Evolutionary conservation across 2,329 filamentous ascomycete species (phyloP).

Genomic region (Ceratocystis cacaofunesta): DNA sequence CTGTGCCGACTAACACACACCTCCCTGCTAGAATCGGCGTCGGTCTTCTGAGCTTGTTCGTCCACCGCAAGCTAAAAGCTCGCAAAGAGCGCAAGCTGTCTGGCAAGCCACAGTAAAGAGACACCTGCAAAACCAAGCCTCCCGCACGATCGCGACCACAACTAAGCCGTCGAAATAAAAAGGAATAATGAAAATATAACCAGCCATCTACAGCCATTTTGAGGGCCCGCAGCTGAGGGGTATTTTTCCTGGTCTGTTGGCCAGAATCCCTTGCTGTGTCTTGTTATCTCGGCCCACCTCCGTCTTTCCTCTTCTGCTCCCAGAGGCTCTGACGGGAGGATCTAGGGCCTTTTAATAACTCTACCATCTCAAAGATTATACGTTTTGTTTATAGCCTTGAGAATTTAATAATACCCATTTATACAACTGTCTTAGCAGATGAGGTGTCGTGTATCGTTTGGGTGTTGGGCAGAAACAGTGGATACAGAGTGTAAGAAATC

Average conservation of each 20-base stretch:
- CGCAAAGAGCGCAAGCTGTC: constrained; percentile 25
- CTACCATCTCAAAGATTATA: background rate
- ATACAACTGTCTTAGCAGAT: background rate
- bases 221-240: background rate
- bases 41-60: constrained; percentile 23
- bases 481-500: too few species aligned
- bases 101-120: constrained; percentile 13
- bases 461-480: too few species aligned
- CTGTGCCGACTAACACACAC: constrained; percentile 18
- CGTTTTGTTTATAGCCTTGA: background rate
- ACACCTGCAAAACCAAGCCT: too few species aligned
- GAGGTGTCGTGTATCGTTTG: background rate
- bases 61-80: constrained; percentile 24
- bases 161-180: background rate
- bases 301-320: background rate
- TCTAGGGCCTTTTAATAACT: background rate
- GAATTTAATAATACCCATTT: background rate
- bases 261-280: background rate
- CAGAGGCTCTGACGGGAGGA: background rate
- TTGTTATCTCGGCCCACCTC: background rate
- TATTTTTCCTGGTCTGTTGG: background rate
- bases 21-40: constrained; percentile 22
- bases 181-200: background rate
- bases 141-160: background rate
- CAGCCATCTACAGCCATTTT: background rate